Base-by-base conservation (phyloP, 108 stramenopile species). In the Skeletonema grethae region DNA sequence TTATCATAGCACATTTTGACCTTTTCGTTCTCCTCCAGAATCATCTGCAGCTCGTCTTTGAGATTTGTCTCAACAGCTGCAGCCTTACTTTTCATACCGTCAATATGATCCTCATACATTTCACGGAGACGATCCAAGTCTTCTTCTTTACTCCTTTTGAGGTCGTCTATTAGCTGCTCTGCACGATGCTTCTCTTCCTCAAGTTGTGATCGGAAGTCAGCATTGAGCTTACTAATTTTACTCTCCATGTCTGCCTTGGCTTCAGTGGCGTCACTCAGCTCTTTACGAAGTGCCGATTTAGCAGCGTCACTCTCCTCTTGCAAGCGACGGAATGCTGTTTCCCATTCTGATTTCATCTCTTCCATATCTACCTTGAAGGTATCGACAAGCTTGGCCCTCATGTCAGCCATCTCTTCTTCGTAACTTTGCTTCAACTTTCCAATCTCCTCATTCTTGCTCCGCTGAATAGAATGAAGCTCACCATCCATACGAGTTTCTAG, bases 11-110 rank as follows among this genome's bases (percentile, higher is more conserved):
- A 72, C 57, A 67, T 46, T 67, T 79, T 79, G 20, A 79, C 70
- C 61, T 72, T 72, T 63, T 79, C 78, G 57, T 79, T 79, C 67
- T 79, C 78, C 15, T 79, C 78, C 41, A 79, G 34, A 24, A 79
- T 32, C 18, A 66, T 39, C 7, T 68, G 45, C 5, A 72, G 62
- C 61, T 79, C 78, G 18, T 64, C 78, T 67, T 72, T 72, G 31
- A 72, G 59, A 24, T 60, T 60, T 16, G 28, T 25, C 29, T 55
- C 32, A 36, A 58, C 59, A n/a, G 53, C 50, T 10, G 50, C 61
- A 36, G 30, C 7, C 46, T 67, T 68, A 10, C 7, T 4, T n/a
- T 63, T 76, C 5, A 57, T 45, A 30, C 18, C 55, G 2, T 79
- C 67, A 12, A 79, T 41, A 36, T 79, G 78, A 28, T 63, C 67